Base-by-base conservation (phyloP, 1,139 yeast genomes). In the Pneumocystis wakefieldiae region DNA sequence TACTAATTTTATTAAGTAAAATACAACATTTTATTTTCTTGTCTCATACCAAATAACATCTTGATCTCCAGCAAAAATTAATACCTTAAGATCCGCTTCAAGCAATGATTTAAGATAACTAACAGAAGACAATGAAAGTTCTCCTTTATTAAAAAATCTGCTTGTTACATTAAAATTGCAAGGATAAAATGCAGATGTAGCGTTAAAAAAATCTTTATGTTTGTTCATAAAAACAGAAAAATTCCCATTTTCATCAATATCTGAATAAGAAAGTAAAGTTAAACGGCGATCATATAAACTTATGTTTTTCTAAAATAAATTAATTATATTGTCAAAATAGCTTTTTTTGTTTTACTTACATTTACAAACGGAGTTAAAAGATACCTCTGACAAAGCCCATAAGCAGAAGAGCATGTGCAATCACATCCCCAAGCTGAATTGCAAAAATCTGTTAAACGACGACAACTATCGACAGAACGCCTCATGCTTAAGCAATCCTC, bases 281-380 rank as follows among this genome's bases (percentile, higher is more conserved):
- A n/a, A 83, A 76, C 98, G 84, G 69, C 92, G 87, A 72, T 92
- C 98, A 74, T 92, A 92, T 62, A 90, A 96, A 73, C 92, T 6
- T 41, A 41, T 41, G 1, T 4, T 19, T n/a, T 4, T 6, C 53
- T 41, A 41, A 41, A 41, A 17, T 91, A 41, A 41, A 3, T 41
- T 17, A 41, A 17, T 17, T 41, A 41, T 6, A 3, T 17, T 41
- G 12, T 10, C 19, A 17, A 41, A 41, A 19, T 68, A 75, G 86
- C 83, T 61, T 97, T 97, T 24, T 97, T 86, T 74, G 82, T 81
- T 75, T 85, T 89, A 78, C 86, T 92, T 28, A 97, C 96, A 37
- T 86, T 90, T 79, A 90, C 77, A 76, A 85, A 67, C 59, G 68
- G n/a, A n/a, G n/a, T n/a, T n/a, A n/a, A n/a, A n/a, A n/a, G n/a